phyloP scores from a whole-genome alignment of 2,329 filamentous ascomycete species.

The Acarospora socialis region DNA sequence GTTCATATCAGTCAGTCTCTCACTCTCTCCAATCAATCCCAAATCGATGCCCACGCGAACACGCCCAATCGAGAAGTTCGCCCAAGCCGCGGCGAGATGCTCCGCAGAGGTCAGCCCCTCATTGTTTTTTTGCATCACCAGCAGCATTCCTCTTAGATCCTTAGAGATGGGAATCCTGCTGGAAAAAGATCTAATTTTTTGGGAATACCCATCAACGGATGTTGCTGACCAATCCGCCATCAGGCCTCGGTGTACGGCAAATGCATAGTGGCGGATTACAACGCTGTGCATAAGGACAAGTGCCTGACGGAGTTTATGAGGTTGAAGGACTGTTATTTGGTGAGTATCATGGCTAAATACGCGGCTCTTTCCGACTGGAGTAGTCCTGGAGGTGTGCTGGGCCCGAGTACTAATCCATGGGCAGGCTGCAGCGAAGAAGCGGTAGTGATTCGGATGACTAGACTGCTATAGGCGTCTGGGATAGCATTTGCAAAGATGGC shows the following conservation, averaged over 20 bases:
- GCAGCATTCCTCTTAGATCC: not conserved
- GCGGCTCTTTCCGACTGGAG: too few relatives aligned
- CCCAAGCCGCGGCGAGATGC: slow-evolving; percentile 50
- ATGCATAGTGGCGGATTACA: slow-evolving; percentile 83
- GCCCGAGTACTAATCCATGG: not conserved
- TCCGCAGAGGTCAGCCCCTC: slow-evolving; percentile 42
- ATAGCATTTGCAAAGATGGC: too few relatives aligned
- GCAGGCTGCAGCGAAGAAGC: slow-evolving; percentile 2
- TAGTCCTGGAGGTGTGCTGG: too few relatives aligned
- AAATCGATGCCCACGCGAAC: slow-evolving; percentile 32
- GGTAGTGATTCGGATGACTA: not conserved
- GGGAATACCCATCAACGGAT: slow-evolving; percentile 2
- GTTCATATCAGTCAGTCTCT: too few relatives aligned
- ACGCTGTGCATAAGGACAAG: slow-evolving; percentile 79
- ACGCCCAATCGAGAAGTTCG: slow-evolving; percentile 55
- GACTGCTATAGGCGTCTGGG: too few relatives aligned
- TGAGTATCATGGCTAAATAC: slow-evolving; percentile 30
- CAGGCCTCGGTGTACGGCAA: slow-evolving; percentile 79
- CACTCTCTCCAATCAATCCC: slow-evolving; percentile 1
- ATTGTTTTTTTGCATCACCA: not conserved
- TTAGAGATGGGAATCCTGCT: too few relatives aligned
- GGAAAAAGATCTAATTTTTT: too few relatives aligned
- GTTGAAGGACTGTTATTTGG: slow-evolving; percentile 77
- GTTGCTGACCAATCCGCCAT: not conserved
- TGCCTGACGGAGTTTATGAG: slow-evolving; percentile 72